Conservation (phyloP, 2,329 filamentous ascomycete species). For the Trichoderma pleuroti region DNA sequence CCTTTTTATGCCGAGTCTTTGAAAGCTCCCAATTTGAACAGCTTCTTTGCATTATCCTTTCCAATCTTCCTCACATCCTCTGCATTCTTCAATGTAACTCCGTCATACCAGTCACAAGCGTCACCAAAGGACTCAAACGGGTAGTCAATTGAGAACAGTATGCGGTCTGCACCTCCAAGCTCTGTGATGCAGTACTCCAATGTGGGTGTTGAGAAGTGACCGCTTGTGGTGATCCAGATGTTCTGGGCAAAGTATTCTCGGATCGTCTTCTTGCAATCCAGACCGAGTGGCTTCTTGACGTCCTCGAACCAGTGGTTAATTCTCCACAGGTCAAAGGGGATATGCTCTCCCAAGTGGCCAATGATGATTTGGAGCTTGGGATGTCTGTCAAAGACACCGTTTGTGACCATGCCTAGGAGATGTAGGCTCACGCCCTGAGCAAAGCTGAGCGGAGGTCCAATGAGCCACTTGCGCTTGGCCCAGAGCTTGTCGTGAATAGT, state of each 20-base stretch:
- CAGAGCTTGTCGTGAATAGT: slow-evolving; percentile 56
- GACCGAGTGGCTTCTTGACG: slow-evolving; percentile 48
- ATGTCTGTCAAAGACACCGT: slow-evolving; percentile 49
- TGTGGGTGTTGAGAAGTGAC: slow-evolving; percentile 53
- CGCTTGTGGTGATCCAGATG: slow-evolving; percentile 55
- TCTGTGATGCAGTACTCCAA: slow-evolving; percentile 48
- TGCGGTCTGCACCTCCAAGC: slow-evolving; percentile 46
- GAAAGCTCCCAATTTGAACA: slow-evolving; percentile 39
- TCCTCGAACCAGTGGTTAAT: slow-evolving; percentile 56
- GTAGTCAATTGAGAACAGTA: slow-evolving; percentile 53
- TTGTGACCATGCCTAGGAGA: slow-evolving; percentile 48
- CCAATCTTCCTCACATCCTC: slow-evolving; percentile 40
- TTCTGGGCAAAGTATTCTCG: slow-evolving; percentile 53
- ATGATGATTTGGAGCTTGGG: slow-evolving; percentile 45
- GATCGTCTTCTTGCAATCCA: slow-evolving; percentile 47
- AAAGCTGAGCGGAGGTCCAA: slow-evolving; percentile 58
- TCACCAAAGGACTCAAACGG: slow-evolving; percentile 48
- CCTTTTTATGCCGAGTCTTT: slow-evolving; percentile 28
- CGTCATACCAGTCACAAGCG: slow-evolving; percentile 42
- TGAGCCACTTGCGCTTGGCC: slow-evolving; percentile 55
- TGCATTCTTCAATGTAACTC: slow-evolving; percentile 34
- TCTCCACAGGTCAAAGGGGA: slow-evolving; percentile 48
- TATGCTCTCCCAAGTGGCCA: slow-evolving; percentile 48
- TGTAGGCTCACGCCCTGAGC: slow-evolving; percentile 58
- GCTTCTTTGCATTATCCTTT: slow-evolving; percentile 41